phyloP scores from a whole-genome alignment of 2,329 filamentous ascomycete genomes.

The Colletotrichum simmondsii region DNA sequence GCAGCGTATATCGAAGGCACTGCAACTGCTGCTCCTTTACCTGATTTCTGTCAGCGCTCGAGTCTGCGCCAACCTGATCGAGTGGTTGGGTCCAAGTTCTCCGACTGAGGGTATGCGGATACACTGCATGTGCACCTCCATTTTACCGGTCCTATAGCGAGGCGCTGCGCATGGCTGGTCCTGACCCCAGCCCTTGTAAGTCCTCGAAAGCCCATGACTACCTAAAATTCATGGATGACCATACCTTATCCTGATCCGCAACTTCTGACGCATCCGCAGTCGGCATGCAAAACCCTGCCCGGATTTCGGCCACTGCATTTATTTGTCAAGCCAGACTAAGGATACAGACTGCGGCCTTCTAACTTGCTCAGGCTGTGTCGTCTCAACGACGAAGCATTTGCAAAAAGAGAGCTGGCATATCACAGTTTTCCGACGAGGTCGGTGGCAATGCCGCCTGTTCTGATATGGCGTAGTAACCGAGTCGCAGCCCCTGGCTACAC shows the following conservation, averaged over 20 bases:
- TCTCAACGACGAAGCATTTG: not conserved
- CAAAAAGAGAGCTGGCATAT: not conserved
- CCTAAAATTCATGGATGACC: conserved; percentile 34
- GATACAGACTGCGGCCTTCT: not conserved
- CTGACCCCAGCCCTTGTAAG: conserved; percentile 38
- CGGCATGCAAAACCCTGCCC: not conserved
- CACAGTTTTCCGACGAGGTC: not conserved
- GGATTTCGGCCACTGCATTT: not conserved
- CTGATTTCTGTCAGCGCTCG: not conserved
- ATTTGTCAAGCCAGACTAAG: not conserved
- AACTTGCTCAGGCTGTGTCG: not conserved
- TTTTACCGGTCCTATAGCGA: conserved; percentile 46
- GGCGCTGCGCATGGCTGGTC: conserved; percentile 45
- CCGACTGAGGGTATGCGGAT: conserved; percentile 6
- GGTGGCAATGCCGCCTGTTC: too few relatives aligned
- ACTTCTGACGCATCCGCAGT: not conserved
- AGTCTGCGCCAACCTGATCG: not conserved
- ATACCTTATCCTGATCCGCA: not conserved
- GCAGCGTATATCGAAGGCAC: not conserved
- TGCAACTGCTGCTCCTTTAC: not conserved
- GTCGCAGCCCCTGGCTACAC: not conserved
- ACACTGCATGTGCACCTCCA: conserved; percentile 29
- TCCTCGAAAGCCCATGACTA: conserved; percentile 20
- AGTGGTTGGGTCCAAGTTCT: not conserved
- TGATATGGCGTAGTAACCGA: not conserved